These are phyloP conservation scores for Alternaria novae-zelandiae DNA, from an alignment of 2,329 filamentous ascomycete genomes.

Conservation along the genomic window DNA sequence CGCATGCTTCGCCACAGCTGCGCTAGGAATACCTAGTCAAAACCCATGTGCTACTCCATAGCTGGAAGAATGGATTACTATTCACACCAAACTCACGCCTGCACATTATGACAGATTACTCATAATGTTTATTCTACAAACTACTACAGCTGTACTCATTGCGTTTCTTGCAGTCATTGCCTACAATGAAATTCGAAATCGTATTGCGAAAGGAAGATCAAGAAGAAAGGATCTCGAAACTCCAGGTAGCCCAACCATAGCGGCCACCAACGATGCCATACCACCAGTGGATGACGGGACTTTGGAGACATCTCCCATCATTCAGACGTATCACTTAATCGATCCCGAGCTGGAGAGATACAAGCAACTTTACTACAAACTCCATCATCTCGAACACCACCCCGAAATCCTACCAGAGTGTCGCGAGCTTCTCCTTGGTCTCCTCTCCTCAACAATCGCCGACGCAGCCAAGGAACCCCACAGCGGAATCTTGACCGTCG, in stretches of 20 bases:
- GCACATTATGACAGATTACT: not conserved
- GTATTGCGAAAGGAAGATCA: conserved; percentile 18
- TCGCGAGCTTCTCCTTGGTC: conserved; percentile 41
- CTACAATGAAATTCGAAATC: conserved; percentile 22
- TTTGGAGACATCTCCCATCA: not conserved
- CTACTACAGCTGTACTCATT: conserved; percentile 27
- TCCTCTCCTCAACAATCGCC: conserved; percentile 46
- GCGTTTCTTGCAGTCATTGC: conserved; percentile 27
- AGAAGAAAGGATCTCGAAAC: conserved; percentile 25
- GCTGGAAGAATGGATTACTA: not conserved
- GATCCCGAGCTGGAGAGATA: conserved; percentile 13
- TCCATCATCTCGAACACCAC: conserved; percentile 52
- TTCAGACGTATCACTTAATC: not conserved
- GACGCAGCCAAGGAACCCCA: conserved; percentile 17
- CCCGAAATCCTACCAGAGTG: conserved; percentile 44
- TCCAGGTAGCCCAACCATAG: conserved; percentile 14
- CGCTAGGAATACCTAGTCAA: not conserved
- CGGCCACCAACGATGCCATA: not conserved
- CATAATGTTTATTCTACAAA: conserved; percentile 29
- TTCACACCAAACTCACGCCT: not conserved
- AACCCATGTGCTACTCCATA: not conserved
- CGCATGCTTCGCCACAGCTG: not conserved
- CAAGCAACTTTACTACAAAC: conserved; percentile 50
- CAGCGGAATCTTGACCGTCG: conserved; percentile 41
- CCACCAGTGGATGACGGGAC: not conserved